A percentile compares a stretch with the other conserved stretches of the same genome.
phyloP scores from a whole-genome alignment of 169 alveolate species.

The Babesia ovata region DNA sequence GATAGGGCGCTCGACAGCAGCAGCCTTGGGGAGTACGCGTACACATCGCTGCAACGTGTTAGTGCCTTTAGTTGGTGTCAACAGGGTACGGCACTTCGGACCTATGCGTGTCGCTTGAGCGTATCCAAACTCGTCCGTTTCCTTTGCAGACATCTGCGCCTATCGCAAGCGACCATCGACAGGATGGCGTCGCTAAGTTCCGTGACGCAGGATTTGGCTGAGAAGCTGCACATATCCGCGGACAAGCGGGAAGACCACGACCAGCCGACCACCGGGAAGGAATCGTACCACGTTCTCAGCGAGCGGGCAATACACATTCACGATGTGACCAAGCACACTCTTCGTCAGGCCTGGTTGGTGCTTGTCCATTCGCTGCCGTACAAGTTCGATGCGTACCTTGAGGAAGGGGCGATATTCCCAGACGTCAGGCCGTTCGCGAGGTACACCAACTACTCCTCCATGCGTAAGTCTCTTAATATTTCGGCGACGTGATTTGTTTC shows the following conservation, averaged over 20 bases:
- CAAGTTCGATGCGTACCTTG: constrained; percentile 26
- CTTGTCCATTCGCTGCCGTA: constrained; percentile 24
- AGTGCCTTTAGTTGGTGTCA: no score
- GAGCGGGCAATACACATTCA: constrained; percentile 21
- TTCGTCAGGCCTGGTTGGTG: constrained; percentile 59
- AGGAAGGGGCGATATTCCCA: constrained; percentile 40
- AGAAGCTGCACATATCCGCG: constrained; percentile 13
- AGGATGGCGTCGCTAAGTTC: constrained; percentile 3
- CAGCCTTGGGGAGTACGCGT: no score
- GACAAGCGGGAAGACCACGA: constrained; percentile 1
- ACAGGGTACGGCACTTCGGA: no score
- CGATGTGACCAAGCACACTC: constrained; percentile 56
- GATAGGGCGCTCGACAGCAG: no score
- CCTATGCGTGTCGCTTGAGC: no score
- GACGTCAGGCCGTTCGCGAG: constrained; percentile 18
- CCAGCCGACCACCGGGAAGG: background rate
- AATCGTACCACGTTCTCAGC: background rate
- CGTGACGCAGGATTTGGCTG: constrained; percentile 4
- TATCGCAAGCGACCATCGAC: background rate
- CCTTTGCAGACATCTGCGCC: background rate
- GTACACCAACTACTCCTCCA: constrained; percentile 39
- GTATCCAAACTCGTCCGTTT: no score
- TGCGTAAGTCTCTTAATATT: constrained; percentile 18
- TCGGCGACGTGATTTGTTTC: background rate
- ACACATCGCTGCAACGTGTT: no score